Conservation (phyloP, 768 basidiomycete genomes). For the Termitomyces eurrhizus region DNA sequence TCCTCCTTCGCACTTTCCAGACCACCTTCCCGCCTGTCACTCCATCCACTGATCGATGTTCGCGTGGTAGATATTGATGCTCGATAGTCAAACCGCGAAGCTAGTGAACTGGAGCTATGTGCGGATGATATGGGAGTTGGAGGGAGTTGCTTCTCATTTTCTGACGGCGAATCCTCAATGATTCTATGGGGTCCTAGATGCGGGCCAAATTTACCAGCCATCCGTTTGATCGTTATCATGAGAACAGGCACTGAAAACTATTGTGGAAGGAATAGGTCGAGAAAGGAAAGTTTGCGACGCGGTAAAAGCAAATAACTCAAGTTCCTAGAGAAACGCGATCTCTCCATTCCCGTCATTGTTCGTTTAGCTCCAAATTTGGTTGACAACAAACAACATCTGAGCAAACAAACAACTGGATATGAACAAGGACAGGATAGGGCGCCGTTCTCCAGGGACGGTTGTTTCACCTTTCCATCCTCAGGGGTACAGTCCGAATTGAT, state of each 20-base stretch:
- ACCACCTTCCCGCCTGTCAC: conserved; percentile 33
- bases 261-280: conserved; percentile 8
- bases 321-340: conserved; percentile 13
- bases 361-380: conserved; percentile 14
- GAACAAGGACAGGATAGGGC: conserved; percentile 22
- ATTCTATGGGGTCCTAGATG: conserved; percentile 33
- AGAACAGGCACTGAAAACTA: conserved; percentile 3
- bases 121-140: conserved; percentile 28
- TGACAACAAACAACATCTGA: conserved; percentile 11
- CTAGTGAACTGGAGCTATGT: conserved; percentile 25
- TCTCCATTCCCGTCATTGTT: conserved; percentile 25
- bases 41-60: conserved; percentile 54
- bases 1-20: conserved; percentile 31
- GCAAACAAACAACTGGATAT: neutral
- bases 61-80: conserved; percentile 68
- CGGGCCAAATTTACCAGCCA: conserved; percentile 45
- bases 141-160: conserved; percentile 19
- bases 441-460: neutral
- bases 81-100: conserved; percentile 47
- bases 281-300: conserved; percentile 12
- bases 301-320: conserved; percentile 2
- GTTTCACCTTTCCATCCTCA: neutral
- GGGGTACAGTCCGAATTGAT: neutral
- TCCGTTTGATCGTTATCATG: conserved; percentile 39
- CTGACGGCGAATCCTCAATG: conserved; percentile 13